phyloP scores from a whole-genome alignment of 2,329 filamentous ascomycete genomes.

The Hymenoscyphus fructigenus region DNA sequence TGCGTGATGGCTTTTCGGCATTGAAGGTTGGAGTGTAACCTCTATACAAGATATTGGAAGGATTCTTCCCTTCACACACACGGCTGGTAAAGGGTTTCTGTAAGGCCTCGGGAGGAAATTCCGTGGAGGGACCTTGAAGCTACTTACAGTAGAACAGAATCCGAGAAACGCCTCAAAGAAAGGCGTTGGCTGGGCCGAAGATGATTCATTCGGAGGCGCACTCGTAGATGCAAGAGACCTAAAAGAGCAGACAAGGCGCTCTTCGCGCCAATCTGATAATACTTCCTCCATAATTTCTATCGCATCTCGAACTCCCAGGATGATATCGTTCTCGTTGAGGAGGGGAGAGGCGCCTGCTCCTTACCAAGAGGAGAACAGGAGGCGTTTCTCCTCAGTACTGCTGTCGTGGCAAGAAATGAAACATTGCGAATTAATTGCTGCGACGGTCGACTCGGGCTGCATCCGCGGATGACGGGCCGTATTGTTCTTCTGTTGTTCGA shows the following conservation, averaged over 20 bases:
- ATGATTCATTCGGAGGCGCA: not conserved
- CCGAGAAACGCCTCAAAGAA: not conserved
- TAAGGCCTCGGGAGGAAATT: not conserved
- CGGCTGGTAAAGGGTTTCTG: not conserved
- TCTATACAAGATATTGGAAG: not conserved
- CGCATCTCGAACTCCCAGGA: not conserved
- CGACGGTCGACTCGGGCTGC: not conserved
- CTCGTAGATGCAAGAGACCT: not conserved
- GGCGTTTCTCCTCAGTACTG: not conserved
- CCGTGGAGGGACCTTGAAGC: not conserved
- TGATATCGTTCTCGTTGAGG: not conserved
- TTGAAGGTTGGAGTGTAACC: not conserved
- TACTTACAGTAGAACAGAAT: not conserved
- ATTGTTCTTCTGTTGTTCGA: not conserved
- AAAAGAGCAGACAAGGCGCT: not conserved
- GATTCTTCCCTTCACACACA: not conserved
- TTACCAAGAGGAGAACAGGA: not conserved
- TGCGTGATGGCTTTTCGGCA: not conserved
- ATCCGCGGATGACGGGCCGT: constrained; percentile 3
- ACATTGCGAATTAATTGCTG: not conserved
- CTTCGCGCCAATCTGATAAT: not conserved
- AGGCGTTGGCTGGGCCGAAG: not conserved
- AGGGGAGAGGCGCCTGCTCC: not conserved
- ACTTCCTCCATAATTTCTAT: not conserved
- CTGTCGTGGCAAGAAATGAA: constrained; percentile 2